Evolutionary conservation across 129 eudicot genomes (phyloP).

Genomic region (Kitagawia praeruptora): DNA sequence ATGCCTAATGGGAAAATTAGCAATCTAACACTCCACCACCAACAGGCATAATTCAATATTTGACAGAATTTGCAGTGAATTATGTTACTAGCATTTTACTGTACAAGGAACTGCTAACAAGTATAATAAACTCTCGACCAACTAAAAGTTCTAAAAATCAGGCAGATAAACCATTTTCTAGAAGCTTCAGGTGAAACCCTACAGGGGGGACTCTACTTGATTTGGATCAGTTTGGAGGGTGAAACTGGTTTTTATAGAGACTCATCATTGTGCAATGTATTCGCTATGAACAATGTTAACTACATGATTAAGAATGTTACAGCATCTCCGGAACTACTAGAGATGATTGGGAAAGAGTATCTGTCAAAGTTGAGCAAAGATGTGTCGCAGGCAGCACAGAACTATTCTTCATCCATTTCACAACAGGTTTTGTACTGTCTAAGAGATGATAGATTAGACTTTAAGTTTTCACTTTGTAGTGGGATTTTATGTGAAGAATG

Average conservation of each 20-base stretch:
- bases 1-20: too few relatives aligned
- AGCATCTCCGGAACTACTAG: not conserved
- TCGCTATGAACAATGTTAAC: conserved; percentile 2
- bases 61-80: too few relatives aligned
- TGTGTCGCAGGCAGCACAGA: not conserved
- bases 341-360: not conserved
- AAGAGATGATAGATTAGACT: not conserved
- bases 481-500: not conserved
- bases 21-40: too few relatives aligned
- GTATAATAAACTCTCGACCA: not conserved
- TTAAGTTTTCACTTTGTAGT: not conserved
- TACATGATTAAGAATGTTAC: not conserved
- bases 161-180: not conserved
- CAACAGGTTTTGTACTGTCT: not conserved
- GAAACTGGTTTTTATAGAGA: too few relatives aligned
- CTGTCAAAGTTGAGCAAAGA: not conserved
- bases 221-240: conserved; percentile 1
- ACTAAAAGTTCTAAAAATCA: not conserved
- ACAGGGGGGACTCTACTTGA: not conserved
- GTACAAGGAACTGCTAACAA: too few relatives aligned
- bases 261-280: not conserved
- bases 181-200: not conserved
- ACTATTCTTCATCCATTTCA: not conserved
- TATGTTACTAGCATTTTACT: too few relatives aligned
- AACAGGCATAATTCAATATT: too few relatives aligned